phyloP scores from a whole-genome alignment of 306 rosid genomes.

The Vachellia collinsii region DNA sequence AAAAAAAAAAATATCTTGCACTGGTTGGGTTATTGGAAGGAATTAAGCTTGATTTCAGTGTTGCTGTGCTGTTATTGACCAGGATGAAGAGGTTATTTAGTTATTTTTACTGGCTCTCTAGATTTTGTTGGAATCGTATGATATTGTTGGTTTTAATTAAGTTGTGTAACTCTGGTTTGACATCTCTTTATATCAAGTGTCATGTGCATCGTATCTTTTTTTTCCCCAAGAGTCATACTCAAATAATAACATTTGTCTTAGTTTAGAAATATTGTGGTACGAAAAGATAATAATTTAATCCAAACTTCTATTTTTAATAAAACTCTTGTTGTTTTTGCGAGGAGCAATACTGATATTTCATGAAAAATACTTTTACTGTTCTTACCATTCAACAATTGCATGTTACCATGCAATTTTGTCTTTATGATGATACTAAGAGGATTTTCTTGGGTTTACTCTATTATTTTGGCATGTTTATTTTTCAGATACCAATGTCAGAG shows the following conservation, averaged over 20 bases:
- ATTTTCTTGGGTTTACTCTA: slow-evolving; percentile 5
- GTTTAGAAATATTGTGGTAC: neutral
- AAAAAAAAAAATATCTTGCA: neutral
- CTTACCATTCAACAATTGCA: neutral
- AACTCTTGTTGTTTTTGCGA: neutral
- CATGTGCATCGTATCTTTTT: neutral
- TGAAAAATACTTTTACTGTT: neutral
- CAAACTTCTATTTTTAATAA: neutral
- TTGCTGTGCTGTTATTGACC: neutral
- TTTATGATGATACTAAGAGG: neutral
- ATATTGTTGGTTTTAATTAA: neutral
- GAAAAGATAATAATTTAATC: neutral
- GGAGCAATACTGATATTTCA: neutral
- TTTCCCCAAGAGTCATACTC: neutral
- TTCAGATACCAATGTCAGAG: too few relatives aligned
- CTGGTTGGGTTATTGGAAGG: slow-evolving; percentile 5
- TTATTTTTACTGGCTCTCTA: too few relatives aligned
- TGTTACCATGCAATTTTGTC: neutral
- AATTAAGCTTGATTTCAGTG: too few relatives aligned
- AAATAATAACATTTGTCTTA: neutral
- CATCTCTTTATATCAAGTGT: neutral
- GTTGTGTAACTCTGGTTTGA: neutral
- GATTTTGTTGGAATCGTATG: neutral
- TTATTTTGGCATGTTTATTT: slow-evolving; percentile 15
- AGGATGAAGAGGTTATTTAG: neutral